Base-by-base conservation (phyloP, 371 early-diverging fungal species). In the Circinella minor region DNA sequence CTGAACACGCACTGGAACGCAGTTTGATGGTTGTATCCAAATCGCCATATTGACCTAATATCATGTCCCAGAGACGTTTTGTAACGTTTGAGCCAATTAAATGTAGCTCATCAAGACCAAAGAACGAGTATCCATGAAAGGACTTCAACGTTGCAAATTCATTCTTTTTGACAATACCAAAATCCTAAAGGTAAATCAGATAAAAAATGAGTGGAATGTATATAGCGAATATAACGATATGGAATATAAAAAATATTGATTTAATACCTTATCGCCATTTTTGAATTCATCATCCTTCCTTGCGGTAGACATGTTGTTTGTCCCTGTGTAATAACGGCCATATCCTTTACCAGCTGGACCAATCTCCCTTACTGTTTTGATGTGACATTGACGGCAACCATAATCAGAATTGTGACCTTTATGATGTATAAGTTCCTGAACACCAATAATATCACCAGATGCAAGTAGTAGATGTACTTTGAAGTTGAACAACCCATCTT, bases 271-370 rank as follows among this genome's bases (percentile, higher is more conserved):
- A 47, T 1, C 47, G 15, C 47, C 51, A 5, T 51, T 6, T 2
- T 5, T 51, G 0, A 51, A 51, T 7, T 51, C 51, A 1, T 51
- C 51, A n/a, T 17, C n/a, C 51, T 0, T n/a, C 6, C 51, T 51
- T 51, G 51, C 17, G 15, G 51, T 15, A 51, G 51, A n/a, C 63
- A 63, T 51, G 14, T 14, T 36, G 1, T 3, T 37, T 14, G 10
- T 14, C 9, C 63, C 63, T 4, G 63, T 14, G 47, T 43, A 63
- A 63, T 63, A 63, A 13, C 47, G 63, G 8, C 63, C 46, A 63
- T 63, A 39, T 63, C 63, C 63, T 39, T 18, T 6, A 46, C 63
- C 63, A 13, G 18, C 37, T 39, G 63, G 63, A 20, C 63, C 10
- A 18, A 46, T 20, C 9, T 34, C 13, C 15, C 27, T 11, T 8